Conservation (phyloP, 129 eudicot genomes). For the Apium graveolens region DNA sequence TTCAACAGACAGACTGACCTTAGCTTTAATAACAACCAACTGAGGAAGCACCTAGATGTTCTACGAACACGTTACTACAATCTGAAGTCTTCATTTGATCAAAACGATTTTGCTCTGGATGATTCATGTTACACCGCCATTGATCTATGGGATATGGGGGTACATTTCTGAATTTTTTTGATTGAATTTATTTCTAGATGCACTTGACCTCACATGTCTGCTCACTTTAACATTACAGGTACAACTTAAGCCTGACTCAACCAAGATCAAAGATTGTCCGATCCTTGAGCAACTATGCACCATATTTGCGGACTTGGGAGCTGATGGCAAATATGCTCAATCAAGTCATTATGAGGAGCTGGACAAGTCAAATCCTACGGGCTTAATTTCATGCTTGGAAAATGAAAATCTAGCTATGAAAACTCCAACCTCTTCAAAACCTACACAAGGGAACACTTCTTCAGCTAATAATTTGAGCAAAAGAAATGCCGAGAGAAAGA, state of each 20-base stretch:
- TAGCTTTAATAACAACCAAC: constrained; percentile 11
- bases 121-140: constrained; percentile 46
- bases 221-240: constrained; percentile 17
- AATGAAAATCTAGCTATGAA: constrained; percentile 14
- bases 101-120: constrained; percentile 29
- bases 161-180: constrained; percentile 5
- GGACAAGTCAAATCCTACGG: constrained; percentile 26
- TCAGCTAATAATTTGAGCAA: constrained; percentile 26
- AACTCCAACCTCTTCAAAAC: constrained; percentile 28
- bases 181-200: not conserved
- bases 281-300: constrained; percentile 53
- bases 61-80: constrained; percentile 42
- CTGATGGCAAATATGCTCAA: constrained; percentile 68
- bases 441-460: constrained; percentile 14
- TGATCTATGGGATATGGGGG: constrained; percentile 57
- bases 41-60: constrained; percentile 61
- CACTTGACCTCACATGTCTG: not conserved
- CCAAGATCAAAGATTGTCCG: constrained; percentile 57
- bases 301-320: constrained; percentile 56
- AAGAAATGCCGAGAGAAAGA: constrained; percentile 25
- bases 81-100: constrained; percentile 36
- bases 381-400: constrained; percentile 1
- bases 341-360: constrained; percentile 58
- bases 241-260: constrained; percentile 36
- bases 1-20: constrained; percentile 44